Evolutionary conservation across 169 alveolate species (phyloP).

Genomic region (Plasmodium sp.): DNA sequence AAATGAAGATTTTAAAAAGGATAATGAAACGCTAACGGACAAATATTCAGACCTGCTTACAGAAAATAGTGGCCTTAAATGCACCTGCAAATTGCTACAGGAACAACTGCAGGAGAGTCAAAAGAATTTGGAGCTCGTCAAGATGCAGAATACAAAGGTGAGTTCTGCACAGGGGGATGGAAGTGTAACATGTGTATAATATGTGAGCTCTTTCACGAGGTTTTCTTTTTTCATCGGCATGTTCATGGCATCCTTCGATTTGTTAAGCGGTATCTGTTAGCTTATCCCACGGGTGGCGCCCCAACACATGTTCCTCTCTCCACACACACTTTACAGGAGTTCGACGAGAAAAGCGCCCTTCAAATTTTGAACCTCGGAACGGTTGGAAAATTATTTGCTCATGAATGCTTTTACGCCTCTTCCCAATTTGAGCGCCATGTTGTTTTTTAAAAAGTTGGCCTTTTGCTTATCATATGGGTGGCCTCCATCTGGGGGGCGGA

Average conservation of each 20-base stretch:
- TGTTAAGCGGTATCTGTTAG: background rate
- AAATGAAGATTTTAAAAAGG: constrained; percentile 65
- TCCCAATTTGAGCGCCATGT: background rate
- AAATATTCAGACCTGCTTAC: constrained; percentile 24
- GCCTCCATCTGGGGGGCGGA: background rate
- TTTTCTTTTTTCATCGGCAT: background rate
- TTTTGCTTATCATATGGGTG: background rate
- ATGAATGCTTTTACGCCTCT: background rate
- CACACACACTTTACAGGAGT: constrained; percentile 3
- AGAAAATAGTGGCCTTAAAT: constrained; percentile 1
- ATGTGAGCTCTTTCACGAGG: background rate
- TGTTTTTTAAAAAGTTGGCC: background rate
- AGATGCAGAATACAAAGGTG: constrained; percentile 6
- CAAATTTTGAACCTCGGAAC: constrained; percentile 32
- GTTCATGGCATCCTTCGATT: background rate
- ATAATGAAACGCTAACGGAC: constrained; percentile 15
- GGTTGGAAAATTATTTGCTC: constrained; percentile 4
- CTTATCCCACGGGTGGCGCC: background rate
- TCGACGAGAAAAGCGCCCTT: constrained; percentile 39
- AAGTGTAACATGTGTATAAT: background rate
- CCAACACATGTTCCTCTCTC: background rate
- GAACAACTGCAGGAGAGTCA: constrained; percentile 27
- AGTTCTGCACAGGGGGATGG: background rate
- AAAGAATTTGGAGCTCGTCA: constrained; percentile 5
- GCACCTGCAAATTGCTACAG: constrained; percentile 9